phyloP scores from a whole-genome alignment of 306 rosid species.

The Glycine soja region DNA sequence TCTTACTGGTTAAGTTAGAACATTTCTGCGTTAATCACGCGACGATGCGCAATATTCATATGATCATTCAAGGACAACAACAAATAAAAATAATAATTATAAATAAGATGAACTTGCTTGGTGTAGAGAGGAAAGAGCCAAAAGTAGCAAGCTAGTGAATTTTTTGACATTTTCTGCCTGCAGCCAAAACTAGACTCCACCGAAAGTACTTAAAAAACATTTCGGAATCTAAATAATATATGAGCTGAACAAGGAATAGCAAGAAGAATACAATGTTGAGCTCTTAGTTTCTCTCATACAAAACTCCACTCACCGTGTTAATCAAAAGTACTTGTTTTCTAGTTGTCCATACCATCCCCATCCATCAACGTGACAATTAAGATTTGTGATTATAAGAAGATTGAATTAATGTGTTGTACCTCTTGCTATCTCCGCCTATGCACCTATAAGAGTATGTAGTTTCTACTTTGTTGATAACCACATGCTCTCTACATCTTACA shows the following conservation, averaged over 20 bases:
- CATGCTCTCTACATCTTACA: not conserved
- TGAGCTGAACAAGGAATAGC: constrained; percentile 22
- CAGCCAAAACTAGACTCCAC: not conserved
- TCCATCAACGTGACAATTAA: constrained; percentile 7
- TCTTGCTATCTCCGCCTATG: constrained; percentile 45
- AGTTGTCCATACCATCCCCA: constrained; percentile 21
- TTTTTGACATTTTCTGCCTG: not conserved
- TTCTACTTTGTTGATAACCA: not conserved
- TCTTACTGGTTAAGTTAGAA: too few species aligned
- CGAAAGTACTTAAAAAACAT: not conserved
- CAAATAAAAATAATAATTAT: too few species aligned
- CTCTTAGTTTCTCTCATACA: constrained; percentile 34
- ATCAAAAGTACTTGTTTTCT: constrained; percentile 53
- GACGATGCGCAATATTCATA: too few species aligned
- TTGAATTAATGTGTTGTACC: constrained; percentile 9
- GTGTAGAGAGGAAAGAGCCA: not conserved
- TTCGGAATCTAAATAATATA: not conserved
- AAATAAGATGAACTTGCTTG: not conserved
- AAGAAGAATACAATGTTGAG: constrained; percentile 12
- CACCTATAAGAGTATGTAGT: not conserved
- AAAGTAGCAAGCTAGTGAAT: not conserved
- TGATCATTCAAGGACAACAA: too few species aligned
- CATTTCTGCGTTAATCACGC: too few species aligned
- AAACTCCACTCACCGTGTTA: not conserved
- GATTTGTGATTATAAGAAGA: constrained; percentile 9